Base-by-base conservation (phyloP, 2,329 filamentous ascomycete genomes). In the Plenodomus biglobosus region DNA sequence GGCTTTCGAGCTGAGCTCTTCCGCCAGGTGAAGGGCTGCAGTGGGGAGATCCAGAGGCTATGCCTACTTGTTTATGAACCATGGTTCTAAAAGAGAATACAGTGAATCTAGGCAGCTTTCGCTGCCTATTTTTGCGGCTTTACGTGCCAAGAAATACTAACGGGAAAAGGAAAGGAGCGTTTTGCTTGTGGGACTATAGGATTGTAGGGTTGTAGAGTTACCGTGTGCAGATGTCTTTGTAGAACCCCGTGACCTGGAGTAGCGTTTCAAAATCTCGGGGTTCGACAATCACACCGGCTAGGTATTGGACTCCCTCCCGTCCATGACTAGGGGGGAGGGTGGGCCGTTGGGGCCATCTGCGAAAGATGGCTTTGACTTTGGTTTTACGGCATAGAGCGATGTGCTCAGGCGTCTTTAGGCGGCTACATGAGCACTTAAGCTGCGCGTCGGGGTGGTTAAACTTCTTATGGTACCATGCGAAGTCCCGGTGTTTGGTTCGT, bases 401-500 rank as follows among this genome's bases (percentile, higher is more conserved):
- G 40, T 48, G 36, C 32, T 48, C 37, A 16, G 27, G 27, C 5
- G 43, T 24, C 38, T 46, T 46, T 11, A 16, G 13, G 7, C 16
- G 37, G 4, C 39, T 24, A 21, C 36, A 50, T 18, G 40, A 46
- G 39, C 35, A 50, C n/a, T 8, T 21, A 15, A 40, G 20, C 13
- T 40, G 30, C 17, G 43, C 43, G 17, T 42, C 36, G 2, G 40
- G 37, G 64, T 51, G 41, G 15, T 38, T 44, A 35, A 22, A 51
- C 38, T 51, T 51, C 22, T 5, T 11, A 21, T 51, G 40, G 24
- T 51, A 51, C 48, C 40, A 51, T 8, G 44, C 36, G 35, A 51
- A 51, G 35, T 51, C 48, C 18, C 30, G 22, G 24, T 51, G 44
- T 27, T n/a, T 44, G 30, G 44, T 20, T 11, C 24, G 19, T 11